phyloP scores from a whole-genome alignment of 2,329 filamentous ascomycete genomes.

The Monilinia polystroma region DNA sequence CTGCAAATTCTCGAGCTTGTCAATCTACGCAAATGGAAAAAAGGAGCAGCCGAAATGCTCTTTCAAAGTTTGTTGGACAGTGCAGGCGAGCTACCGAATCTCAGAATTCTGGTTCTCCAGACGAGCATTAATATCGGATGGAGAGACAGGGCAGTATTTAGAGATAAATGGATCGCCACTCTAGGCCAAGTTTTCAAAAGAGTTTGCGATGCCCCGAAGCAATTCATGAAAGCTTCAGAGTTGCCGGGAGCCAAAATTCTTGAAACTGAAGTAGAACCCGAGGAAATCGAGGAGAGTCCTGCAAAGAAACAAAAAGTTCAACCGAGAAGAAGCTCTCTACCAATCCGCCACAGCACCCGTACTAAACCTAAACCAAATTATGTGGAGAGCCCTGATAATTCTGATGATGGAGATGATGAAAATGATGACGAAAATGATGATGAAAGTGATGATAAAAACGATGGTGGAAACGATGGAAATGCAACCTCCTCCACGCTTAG shows the following conservation, averaged over 20 bases:
- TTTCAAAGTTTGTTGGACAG: slow-evolving; percentile 75
- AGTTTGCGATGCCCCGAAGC: slow-evolving; percentile 41
- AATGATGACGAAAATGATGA: slow-evolving; percentile 15
- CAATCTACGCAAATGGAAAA: slow-evolving; percentile 73
- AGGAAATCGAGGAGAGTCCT: slow-evolving; percentile 23
- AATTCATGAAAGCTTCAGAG: slow-evolving; percentile 20
- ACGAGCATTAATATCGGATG: slow-evolving; percentile 78
- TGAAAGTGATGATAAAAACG: slow-evolving; percentile 18
- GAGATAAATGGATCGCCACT: slow-evolving; percentile 72
- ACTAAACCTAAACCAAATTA: slow-evolving; percentile 31
- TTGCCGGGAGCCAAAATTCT: background rate
- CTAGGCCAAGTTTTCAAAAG: slow-evolving; percentile 67
- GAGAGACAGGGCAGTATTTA: slow-evolving; percentile 77
- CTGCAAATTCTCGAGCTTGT: slow-evolving; percentile 72
- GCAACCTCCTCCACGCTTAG: background rate
- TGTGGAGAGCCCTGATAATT: slow-evolving; percentile 34
- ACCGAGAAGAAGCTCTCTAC: background rate
- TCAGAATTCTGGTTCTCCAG: slow-evolving; percentile 69
- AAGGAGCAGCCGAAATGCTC: slow-evolving; percentile 69
- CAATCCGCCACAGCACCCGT: slow-evolving; percentile 26
- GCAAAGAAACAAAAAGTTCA: slow-evolving; percentile 22
- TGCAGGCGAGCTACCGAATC: slow-evolving; percentile 61
- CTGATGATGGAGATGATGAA: slow-evolving; percentile 23
- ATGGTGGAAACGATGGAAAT: slow-evolving; percentile 20
- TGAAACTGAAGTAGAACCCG: background rate